Evolutionary conservation across 2,329 filamentous ascomycete genomes (phyloP).

Genomic region (Epichloe glyceriae): DNA sequence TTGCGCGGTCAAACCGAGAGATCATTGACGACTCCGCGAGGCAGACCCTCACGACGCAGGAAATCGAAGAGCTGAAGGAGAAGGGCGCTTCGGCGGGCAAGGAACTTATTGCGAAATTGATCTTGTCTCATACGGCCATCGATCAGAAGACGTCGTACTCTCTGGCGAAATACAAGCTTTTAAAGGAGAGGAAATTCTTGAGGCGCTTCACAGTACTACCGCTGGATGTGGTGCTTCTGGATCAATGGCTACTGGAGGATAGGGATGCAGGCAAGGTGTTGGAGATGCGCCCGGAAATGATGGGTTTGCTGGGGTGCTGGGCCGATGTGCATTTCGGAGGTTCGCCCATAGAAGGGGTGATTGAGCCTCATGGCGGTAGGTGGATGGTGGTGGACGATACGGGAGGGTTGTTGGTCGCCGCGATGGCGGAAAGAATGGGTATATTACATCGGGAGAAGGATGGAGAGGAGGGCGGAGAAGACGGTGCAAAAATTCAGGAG

Average conservation of each 20-base stretch:
- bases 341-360: constrained; percentile 13
- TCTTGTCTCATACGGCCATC: constrained; percentile 77
- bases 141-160: constrained; percentile 93
- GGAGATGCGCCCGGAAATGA: constrained; percentile 73
- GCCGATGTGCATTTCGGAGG: constrained; percentile 65
- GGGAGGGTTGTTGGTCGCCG: constrained; percentile 66
- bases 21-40: constrained; percentile 49
- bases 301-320: constrained; percentile 77
- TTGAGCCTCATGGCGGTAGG: constrained; percentile 28
- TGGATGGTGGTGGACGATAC: constrained; percentile 85
- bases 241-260: constrained; percentile 65
- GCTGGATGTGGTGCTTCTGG: constrained; percentile 63
- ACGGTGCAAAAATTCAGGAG: not conserved
- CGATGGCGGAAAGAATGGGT: constrained; percentile 80
- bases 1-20: constrained; percentile 44
- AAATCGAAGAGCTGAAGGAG: constrained; percentile 61
- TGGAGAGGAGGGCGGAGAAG: constrained; percentile 9
- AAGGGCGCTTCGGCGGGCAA: constrained; percentile 68
- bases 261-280: constrained; percentile 70
- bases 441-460: constrained; percentile 45
- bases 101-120: constrained; percentile 83
- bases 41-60: constrained; percentile 66
- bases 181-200: constrained; percentile 90
- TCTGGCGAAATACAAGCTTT: constrained; percentile 85
- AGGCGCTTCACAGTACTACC: constrained; percentile 76